phyloP scores from a whole-genome alignment of 257 asterid species.

The Solanum habrochaites region DNA sequence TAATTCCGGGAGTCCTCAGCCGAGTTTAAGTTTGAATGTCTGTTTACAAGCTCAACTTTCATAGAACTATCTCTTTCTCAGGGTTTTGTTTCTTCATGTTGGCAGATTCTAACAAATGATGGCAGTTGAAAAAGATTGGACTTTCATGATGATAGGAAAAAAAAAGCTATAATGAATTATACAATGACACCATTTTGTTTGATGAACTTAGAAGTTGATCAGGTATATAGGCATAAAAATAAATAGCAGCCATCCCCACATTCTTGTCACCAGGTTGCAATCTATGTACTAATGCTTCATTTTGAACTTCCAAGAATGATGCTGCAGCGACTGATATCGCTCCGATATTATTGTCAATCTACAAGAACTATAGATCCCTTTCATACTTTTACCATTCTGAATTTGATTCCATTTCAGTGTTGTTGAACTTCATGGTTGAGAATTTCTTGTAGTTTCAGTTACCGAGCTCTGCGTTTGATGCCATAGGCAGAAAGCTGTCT shows the following conservation, averaged over 20 bases:
- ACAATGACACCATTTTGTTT: neutral
- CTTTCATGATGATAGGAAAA: neutral
- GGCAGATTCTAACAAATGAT: neutral
- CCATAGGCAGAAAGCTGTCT: neutral
- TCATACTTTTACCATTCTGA: neutral
- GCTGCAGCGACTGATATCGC: neutral
- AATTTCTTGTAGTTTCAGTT: neutral
- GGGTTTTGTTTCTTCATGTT: neutral
- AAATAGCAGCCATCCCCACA: neutral
- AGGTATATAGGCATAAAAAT: neutral
- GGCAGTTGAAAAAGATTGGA: neutral
- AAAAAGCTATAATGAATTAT: neutral
- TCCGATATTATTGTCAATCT: neutral
- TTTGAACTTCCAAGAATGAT: neutral
- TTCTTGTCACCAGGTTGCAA: neutral
- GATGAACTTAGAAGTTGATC: neutral
- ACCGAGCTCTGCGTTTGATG: neutral
- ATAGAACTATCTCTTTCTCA: neutral
- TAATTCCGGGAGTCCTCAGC: no score
- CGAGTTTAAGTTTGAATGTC: neutral
- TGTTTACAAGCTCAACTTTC: neutral
- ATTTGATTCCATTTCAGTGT: neutral
- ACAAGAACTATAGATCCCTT: neutral
- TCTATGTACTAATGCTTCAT: neutral
- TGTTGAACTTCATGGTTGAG: neutral